These are phyloP conservation scores for Lasiosphaeriaceae sp. DNA, from an alignment of 495 filamentous ascomycete genomes.

Conservation along the genomic window DNA sequence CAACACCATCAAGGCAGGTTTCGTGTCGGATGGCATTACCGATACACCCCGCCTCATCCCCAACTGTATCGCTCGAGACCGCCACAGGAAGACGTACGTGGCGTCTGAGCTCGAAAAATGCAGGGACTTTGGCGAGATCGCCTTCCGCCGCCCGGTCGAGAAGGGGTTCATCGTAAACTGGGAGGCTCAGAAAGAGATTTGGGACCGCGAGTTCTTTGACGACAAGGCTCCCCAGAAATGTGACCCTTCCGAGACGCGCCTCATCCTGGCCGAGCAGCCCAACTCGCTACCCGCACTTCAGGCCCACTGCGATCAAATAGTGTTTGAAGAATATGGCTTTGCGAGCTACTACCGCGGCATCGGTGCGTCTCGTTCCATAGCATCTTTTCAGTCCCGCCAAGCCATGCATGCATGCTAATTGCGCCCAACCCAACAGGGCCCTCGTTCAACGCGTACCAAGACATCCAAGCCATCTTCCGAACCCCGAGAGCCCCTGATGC, in stretches of 20 bases:
- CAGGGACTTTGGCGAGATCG: slow-evolving; percentile 83
- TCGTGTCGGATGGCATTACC: slow-evolving; percentile 44
- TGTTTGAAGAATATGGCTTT: slow-evolving; percentile 98
- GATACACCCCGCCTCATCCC: slow-evolving; percentile 65
- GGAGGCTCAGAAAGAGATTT: slow-evolving; percentile 94
- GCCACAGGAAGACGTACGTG: slow-evolving; percentile 72
- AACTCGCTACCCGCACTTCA: slow-evolving; percentile 79
- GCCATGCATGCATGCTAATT: too few species aligned
- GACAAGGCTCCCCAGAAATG: slow-evolving; percentile 62
- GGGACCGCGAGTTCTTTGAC: slow-evolving; percentile 87
- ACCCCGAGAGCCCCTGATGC: slow-evolving; percentile 40
- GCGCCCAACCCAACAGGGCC: slow-evolving; percentile 32
- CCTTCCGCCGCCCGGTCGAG: slow-evolving; percentile 86
- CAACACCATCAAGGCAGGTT: slow-evolving; percentile 90
- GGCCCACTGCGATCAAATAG: slow-evolving; percentile 88
- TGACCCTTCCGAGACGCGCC: slow-evolving; percentile 73
- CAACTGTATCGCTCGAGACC: slow-evolving; percentile 82
- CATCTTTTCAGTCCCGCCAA: neutral
- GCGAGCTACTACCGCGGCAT: slow-evolving; percentile 73
- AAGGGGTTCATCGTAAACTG: slow-evolving; percentile 95
- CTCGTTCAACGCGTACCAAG: slow-evolving; percentile 79
- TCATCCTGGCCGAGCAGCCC: slow-evolving; percentile 87
- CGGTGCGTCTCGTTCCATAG: slow-evolving; percentile 46
- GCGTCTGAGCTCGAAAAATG: slow-evolving; percentile 77
- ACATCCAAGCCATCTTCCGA: slow-evolving; percentile 62